phyloP scores from a whole-genome alignment of 805 yeast species.

The Pichia insulana region DNA sequence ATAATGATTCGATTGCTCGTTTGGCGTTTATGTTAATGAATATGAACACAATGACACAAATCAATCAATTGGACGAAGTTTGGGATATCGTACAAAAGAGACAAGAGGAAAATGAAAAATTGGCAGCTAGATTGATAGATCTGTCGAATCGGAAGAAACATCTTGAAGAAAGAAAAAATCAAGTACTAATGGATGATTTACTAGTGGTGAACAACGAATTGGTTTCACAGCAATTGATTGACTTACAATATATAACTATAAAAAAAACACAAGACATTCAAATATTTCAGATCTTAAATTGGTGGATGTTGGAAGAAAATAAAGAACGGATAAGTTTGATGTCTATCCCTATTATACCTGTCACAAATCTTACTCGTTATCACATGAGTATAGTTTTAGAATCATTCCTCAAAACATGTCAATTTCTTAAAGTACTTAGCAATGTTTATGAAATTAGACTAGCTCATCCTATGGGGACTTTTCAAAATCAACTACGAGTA shows the following conservation, averaged over 20 bases:
- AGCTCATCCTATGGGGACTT: not conserved
- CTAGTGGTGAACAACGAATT: not conserved
- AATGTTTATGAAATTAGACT: not conserved
- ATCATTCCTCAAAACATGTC: not conserved
- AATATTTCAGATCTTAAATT: not conserved
- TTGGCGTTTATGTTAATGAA: constrained; percentile 26
- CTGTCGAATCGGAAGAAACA: constrained; percentile 3
- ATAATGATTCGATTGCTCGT: constrained; percentile 21
- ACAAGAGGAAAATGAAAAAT: constrained; percentile 10
- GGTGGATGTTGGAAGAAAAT: constrained; percentile 3
- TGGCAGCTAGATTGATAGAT: constrained; percentile 11
- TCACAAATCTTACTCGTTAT: not conserved
- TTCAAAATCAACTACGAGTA: not conserved
- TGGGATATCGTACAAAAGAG: not conserved
- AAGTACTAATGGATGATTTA: no score
- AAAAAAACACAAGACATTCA: not conserved
- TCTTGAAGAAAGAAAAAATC: not conserved
- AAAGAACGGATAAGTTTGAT: not conserved
- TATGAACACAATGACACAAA: constrained; percentile 15
- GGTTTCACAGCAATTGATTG: not conserved
- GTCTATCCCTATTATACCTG: not conserved
- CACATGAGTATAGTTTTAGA: not conserved
- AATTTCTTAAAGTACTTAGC: not conserved
- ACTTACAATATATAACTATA: no score
- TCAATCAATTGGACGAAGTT: not conserved